These are phyloP conservation scores for Xanthoconium separans DNA, from an alignment of 1,284 basidiomycete genomes.

Conservation along the genomic window DNA sequence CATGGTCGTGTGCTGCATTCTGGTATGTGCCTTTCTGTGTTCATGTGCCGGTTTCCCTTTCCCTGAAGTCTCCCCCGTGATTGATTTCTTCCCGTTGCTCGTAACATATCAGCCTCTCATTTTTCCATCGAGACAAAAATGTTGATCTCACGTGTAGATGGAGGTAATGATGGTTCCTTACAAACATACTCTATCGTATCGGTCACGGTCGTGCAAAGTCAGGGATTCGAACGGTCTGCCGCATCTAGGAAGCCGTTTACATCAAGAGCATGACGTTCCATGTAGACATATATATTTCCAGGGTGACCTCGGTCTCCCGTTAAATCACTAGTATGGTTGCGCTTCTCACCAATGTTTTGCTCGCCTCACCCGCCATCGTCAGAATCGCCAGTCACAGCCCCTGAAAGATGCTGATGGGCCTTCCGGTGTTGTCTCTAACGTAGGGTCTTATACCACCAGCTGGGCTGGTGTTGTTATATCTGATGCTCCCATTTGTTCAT, in stretches of 20 bases:
- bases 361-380: constrained; percentile 17
- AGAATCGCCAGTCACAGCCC: constrained; percentile 12
- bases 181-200: neutral
- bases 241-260: neutral
- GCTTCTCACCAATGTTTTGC: constrained; percentile 20
- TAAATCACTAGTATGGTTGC: constrained; percentile 12
- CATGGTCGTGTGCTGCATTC: no score
- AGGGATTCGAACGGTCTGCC: neutral
- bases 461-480: constrained; percentile 22
- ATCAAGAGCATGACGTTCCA: neutral
- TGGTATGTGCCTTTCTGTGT: no score
- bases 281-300: neutral
- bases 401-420: constrained; percentile 1
- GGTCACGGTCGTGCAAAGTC: neutral
- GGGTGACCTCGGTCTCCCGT: neutral
- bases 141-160: neutral
- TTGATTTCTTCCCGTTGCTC: no score
- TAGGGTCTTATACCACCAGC: no score
- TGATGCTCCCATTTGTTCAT: constrained; percentile 5
- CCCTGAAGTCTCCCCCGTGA: no score
- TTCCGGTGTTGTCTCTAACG: constrained; percentile 2
- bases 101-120: neutral
- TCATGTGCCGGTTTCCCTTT: no score
- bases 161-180: constrained; percentile 1
- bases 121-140: neutral